phyloP scores from a whole-genome alignment of 2,329 filamentous ascomycete genomes.

The Apiospora kogelbergensis region DNA sequence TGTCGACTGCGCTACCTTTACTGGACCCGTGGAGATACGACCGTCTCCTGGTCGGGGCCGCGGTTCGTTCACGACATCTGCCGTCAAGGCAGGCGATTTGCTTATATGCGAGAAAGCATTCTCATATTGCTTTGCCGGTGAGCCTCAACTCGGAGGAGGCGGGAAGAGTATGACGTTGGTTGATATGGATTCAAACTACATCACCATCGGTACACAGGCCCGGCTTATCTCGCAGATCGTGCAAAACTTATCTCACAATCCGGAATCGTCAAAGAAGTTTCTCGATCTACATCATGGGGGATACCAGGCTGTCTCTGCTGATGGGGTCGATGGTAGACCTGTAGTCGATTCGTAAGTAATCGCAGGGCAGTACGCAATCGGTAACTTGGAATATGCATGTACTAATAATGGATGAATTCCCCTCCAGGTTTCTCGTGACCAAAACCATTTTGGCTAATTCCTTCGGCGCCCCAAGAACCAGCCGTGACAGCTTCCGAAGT shows the following conservation, averaged over 20 bases:
- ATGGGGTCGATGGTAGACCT: conserved; percentile 34
- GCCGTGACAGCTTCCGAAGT: conserved; percentile 9
- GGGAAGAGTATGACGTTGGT: conserved; percentile 33
- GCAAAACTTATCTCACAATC: conserved; percentile 47
- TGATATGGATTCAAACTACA: conserved; percentile 32
- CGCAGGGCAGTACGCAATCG: not conserved
- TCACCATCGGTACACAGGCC: conserved; percentile 37
- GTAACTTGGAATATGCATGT: not conserved
- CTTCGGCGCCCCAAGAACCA: conserved; percentile 37
- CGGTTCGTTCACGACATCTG: conserved; percentile 50
- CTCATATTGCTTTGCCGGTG: conserved; percentile 35
- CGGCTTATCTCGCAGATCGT: conserved; percentile 39
- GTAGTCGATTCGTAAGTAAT: conserved; percentile 46
- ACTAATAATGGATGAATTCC: not conserved
- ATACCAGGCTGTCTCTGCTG: conserved; percentile 32
- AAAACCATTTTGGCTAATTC: conserved; percentile 42
- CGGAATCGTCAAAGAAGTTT: conserved; percentile 32
- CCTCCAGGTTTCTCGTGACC: conserved; percentile 45
- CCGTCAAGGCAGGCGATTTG: conserved; percentile 49
- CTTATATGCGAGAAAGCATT: conserved; percentile 59
- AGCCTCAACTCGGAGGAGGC: conserved; percentile 16
- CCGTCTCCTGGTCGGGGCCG: conserved; percentile 40
- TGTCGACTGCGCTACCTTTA: conserved; percentile 49
- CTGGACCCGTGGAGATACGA: conserved; percentile 40
- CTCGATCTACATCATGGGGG: conserved; percentile 39